A percentile compares a stretch with the other conserved stretches of the same genome.
These are phyloP conservation scores for Dovyalis caffra DNA, from an alignment of 345 rosid genomes.

Conservation along the genomic window DNA sequence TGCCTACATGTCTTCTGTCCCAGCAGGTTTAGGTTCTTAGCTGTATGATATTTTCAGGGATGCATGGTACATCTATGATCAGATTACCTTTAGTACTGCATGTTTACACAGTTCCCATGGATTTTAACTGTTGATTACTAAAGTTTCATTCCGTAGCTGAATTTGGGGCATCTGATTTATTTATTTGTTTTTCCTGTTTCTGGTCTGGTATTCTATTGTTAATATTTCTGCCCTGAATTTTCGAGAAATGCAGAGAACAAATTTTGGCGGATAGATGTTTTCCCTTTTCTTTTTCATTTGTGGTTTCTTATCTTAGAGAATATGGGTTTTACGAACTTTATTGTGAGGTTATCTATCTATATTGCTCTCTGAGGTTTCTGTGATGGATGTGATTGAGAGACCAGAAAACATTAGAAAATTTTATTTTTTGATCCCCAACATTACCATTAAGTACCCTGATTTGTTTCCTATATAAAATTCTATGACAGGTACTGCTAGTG, in stretches of 20 bases:
- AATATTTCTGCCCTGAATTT: not conserved
- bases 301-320: slow-evolving; percentile 4
- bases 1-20: too few relatives aligned
- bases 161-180: not conserved
- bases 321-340: not conserved
- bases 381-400: not conserved
- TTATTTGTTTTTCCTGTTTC: not conserved
- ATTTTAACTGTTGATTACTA: not conserved
- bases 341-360: not conserved
- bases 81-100: not conserved
- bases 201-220: not conserved
- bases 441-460: not conserved
- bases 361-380: not conserved
- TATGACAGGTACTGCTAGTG: slow-evolving; percentile 35
- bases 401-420: not conserved
- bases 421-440: not conserved
- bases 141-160: not conserved
- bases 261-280: not conserved
- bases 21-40: not conserved
- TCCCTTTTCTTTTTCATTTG: not conserved
- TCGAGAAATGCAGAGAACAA: not conserved
- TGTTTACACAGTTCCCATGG: not conserved
- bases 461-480: not conserved
- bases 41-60: not conserved
- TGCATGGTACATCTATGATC: not conserved